phyloP scores from a whole-genome alignment of 371 early-diverging fungal species.

The Hamiltosporidium magnivora region DNA sequence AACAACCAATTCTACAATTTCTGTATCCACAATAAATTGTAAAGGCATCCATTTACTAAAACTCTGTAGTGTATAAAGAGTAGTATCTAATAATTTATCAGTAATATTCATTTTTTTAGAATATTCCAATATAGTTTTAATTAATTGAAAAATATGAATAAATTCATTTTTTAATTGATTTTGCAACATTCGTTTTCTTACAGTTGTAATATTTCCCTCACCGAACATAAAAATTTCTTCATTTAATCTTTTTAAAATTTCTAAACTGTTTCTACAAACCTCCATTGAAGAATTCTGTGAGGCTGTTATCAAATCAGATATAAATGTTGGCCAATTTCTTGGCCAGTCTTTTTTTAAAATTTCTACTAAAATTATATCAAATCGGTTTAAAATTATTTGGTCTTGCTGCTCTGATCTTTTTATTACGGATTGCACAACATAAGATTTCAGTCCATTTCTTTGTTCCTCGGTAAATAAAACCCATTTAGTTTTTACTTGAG shows the following conservation, averaged over 20 bases:
- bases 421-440: not conserved
- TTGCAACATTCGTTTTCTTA: constrained; percentile 73
- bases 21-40: constrained; percentile 83
- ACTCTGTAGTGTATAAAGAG: constrained; percentile 73
- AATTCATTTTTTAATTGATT: constrained; percentile 84
- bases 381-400: constrained; percentile 39
- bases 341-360: constrained; percentile 99
- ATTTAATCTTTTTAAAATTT: constrained; percentile 70
- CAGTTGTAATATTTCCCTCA: constrained; percentile 86
- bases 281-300: constrained; percentile 69
- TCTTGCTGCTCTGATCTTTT: constrained; percentile 16
- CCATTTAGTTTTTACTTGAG: constrained; percentile 49
- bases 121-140: constrained; percentile 78
- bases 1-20: constrained; percentile 62
- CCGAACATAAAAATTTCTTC: constrained; percentile 95
- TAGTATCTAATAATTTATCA: constrained; percentile 64
- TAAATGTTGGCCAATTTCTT: constrained; percentile 91
- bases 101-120: constrained; percentile 63
- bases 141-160: constrained; percentile 78
- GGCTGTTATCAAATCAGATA: constrained; percentile 84
- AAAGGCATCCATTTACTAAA: constrained; percentile 89
- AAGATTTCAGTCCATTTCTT: constrained; percentile 42
- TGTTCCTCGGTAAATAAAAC: constrained; percentile 40
- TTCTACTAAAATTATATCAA: constrained; percentile 58
- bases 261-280: constrained; percentile 94